A percentile compares a stretch with the other conserved stretches of the same genome.
Conservation (phyloP, 768 basidiomycete genomes). For the Podaxis mareebaensis region DNA sequence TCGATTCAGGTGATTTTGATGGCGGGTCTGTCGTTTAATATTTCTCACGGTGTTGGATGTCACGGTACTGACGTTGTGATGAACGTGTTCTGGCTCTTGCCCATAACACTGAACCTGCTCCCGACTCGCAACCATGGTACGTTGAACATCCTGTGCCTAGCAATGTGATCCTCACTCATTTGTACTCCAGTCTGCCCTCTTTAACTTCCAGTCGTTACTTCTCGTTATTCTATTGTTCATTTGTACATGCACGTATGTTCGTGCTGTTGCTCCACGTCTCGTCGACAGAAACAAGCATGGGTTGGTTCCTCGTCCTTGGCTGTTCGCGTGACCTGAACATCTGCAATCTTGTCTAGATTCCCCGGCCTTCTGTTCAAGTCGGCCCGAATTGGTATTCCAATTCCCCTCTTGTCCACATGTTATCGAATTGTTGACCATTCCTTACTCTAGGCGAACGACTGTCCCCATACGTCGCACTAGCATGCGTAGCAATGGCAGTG, state of each 20-base stretch:
- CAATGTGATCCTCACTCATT: not conserved
- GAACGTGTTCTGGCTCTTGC: constrained; percentile 1
- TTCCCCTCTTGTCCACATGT: constrained; percentile 22
- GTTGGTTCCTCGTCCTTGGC: constrained; percentile 43
- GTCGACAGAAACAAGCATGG: constrained; percentile 95
- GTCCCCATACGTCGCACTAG: constrained; percentile 93
- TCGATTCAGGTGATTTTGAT: not conserved
- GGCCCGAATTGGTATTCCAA: constrained; percentile 79
- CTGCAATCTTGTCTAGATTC: constrained; percentile 53
- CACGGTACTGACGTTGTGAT: constrained; percentile 10
- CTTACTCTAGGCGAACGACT: constrained; percentile 77
- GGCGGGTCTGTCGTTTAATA: not conserved
- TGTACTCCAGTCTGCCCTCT: constrained; percentile 72
- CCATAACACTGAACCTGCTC: not conserved
- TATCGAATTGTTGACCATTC: not conserved
- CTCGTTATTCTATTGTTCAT: constrained; percentile 92
- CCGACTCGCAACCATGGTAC: constrained; percentile 9
- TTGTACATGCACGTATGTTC: constrained; percentile 96
- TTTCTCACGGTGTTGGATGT: constrained; percentile 12
- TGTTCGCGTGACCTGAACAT: not conserved
- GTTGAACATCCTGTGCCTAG: not conserved
- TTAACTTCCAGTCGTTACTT: constrained; percentile 96
- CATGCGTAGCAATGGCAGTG: constrained; percentile 91
- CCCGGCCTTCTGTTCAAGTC: constrained; percentile 93
- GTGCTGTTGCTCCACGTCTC: constrained; percentile 85